Base-by-base conservation (phyloP, 2,329 filamentous ascomycete genomes). In the Plectosphaerella cucumerina region DNA sequence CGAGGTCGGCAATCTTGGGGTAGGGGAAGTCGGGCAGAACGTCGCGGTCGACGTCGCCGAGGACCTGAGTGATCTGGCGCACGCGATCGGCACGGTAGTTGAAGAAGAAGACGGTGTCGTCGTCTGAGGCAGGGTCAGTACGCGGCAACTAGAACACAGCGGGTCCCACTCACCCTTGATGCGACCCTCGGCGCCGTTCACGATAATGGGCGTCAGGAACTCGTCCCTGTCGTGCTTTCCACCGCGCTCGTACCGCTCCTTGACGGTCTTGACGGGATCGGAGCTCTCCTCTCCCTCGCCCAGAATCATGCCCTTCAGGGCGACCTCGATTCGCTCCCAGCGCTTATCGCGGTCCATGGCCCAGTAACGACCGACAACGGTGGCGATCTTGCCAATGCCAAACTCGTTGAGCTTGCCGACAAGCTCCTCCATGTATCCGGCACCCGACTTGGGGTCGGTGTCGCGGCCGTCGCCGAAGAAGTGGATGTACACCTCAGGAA, bases 321-420 rank as follows among this genome's bases (percentile, higher is more conserved):
- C 94, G 60, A 96, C 64, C 77, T 97, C 90, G 59, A 96, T 80
- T 67, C 94, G 84, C 67, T 99, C 94, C 94, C 94, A 99, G 70
- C 94, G 85, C 90, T 97, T 97, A 72, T 99, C 94, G 61, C 94
- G 92, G 78, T 99, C 94, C 94, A 99, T 99, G 72, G 91, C 90
- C 71, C 89, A 99, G 85, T 97, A 99, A 61, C 93, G 86, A 54
- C 94, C 94, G 54, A 97, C 93, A 45, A 97, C 82, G 35, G 94
- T 97, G 31, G 90, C 93, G 58, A 99, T 82, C 72, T 97, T 81
- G 59, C 93, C 94, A 57, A 87, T 73, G 43, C 90, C 92, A 59
- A 96, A 81, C 70, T 97, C 90, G 73, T 94, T 85, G 58, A 82
- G 83, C 61, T 85, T 88, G 52, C 88, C 84, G 54, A 97, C 72